Percentiles rank a stretch among this genome's conserved stretches.
These are phyloP conservation scores for Exophiala sp. DNA, from an alignment of 2,329 filamentous ascomycete genomes.

Conservation along the genomic window DNA sequence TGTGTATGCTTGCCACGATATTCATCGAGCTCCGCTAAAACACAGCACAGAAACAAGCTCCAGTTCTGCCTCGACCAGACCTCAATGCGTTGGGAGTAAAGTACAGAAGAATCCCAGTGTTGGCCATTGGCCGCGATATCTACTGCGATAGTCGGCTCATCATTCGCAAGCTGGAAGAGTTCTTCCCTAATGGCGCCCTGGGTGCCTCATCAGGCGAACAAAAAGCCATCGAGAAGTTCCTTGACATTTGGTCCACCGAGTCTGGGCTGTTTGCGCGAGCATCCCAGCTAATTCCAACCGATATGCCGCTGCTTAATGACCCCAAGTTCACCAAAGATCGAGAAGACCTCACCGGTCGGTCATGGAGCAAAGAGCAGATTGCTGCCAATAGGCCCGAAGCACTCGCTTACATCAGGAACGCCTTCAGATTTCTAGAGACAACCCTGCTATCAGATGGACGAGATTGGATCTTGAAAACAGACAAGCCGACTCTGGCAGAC, in stretches of 20 bases:
- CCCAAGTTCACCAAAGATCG: conserved; percentile 59
- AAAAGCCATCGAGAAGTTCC: conserved; percentile 51
- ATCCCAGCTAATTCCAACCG: conserved; percentile 55
- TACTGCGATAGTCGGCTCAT: conserved; percentile 70
- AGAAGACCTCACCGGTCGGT: conserved; percentile 43
- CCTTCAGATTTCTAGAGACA: conserved; percentile 59
- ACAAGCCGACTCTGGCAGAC: conserved; percentile 58
- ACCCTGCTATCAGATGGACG: conserved; percentile 64
- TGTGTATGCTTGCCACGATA: conserved; percentile 51
- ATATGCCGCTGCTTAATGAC: conserved; percentile 54
- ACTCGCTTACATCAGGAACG: conserved; percentile 52
- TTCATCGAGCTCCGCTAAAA: background rate
- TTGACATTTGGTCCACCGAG: conserved; percentile 57
- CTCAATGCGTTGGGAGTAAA: conserved; percentile 58
- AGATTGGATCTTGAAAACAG: conserved; percentile 58
- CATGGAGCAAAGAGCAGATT: conserved; percentile 40
- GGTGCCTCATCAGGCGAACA: conserved; percentile 41
- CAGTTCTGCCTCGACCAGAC: conserved; percentile 64
- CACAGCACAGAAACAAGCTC: conserved; percentile 59
- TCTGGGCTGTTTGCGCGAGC: conserved; percentile 55
- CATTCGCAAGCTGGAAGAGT: conserved; percentile 54
- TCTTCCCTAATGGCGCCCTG: conserved; percentile 48
- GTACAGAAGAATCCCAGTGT: conserved; percentile 67
- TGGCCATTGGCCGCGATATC: conserved; percentile 64
- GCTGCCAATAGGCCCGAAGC: conserved; percentile 52